phyloP scores from a whole-genome alignment of 2,329 filamentous ascomycete genomes.

The Dactylonectria estremocensis region DNA sequence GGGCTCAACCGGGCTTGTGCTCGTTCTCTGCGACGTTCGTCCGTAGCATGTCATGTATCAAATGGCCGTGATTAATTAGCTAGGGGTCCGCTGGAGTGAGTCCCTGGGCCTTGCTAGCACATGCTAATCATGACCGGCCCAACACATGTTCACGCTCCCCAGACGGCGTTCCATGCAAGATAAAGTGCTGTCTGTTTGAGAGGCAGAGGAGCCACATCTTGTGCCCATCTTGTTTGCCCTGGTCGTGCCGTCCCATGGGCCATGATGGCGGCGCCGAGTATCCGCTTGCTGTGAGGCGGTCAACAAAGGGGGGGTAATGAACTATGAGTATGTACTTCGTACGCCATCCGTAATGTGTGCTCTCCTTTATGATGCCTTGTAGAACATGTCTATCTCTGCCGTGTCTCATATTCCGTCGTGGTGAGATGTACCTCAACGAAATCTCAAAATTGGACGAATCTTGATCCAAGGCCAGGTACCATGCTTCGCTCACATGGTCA shows the following conservation, averaged over 20 bases:
- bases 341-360: not conserved
- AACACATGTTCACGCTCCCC: slow-evolving; percentile 27
- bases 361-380: not conserved
- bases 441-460: not conserved
- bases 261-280: slow-evolving; percentile 21
- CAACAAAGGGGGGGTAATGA: slow-evolving; percentile 20
- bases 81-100: slow-evolving; percentile 11
- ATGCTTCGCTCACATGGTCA: slow-evolving; percentile 17
- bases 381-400: not conserved
- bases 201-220: slow-evolving; percentile 4
- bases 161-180: slow-evolving; percentile 43
- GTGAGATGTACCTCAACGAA: not conserved
- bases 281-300: slow-evolving; percentile 21
- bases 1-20: slow-evolving; percentile 17
- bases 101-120: not conserved
- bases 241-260: not conserved
- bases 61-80: not conserved
- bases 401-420: not conserved
- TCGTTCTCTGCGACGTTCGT: slow-evolving; percentile 2
- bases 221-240: not conserved
- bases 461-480: not conserved
- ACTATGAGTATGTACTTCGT: not conserved
- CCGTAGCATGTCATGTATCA: not conserved
- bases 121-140: slow-evolving; percentile 1
- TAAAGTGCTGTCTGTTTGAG: slow-evolving; percentile 33